These are phyloP conservation scores for Pistacia vera DNA, from an alignment of 345 rosid genomes.

Conservation along the genomic window DNA sequence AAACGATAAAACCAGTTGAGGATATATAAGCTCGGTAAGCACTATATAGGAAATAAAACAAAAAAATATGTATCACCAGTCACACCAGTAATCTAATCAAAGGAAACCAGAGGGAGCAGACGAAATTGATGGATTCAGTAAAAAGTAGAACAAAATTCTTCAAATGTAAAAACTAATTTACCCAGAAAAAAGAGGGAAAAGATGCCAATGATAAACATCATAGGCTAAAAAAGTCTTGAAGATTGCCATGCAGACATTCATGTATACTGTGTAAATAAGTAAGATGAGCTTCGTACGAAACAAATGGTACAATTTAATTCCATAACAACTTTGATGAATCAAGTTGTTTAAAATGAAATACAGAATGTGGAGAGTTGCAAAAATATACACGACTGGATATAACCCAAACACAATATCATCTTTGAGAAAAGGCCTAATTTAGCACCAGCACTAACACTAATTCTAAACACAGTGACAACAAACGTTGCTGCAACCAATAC, in stretches of 20 bases:
- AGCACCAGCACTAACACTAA: too few species aligned
- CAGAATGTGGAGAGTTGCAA: too few species aligned
- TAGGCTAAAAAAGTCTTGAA: too few species aligned
- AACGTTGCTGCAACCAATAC: too few species aligned
- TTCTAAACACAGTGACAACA: too few species aligned
- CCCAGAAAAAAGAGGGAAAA: neutral
- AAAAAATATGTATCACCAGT: neutral
- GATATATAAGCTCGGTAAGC: conserved; percentile 48
- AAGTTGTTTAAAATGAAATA: neutral
- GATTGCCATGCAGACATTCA: too few species aligned
- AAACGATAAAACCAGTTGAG: conserved; percentile 55
- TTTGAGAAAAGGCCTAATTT: too few species aligned
- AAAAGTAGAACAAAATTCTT: neutral
- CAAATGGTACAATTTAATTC: neutral
- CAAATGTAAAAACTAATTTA: neutral
- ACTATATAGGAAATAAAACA: conserved; percentile 24
- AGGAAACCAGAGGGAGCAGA: neutral
- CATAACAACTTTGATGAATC: neutral
- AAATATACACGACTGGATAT: too few species aligned
- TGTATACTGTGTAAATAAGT: too few species aligned
- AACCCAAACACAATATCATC: too few species aligned
- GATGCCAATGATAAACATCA: too few species aligned
- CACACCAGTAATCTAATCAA: neutral
- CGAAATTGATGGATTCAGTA: neutral
- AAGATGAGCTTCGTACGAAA: neutral